Conservation (phyloP, 169 alveolate genomes). For the Besnoitia besnoiti region DNA sequence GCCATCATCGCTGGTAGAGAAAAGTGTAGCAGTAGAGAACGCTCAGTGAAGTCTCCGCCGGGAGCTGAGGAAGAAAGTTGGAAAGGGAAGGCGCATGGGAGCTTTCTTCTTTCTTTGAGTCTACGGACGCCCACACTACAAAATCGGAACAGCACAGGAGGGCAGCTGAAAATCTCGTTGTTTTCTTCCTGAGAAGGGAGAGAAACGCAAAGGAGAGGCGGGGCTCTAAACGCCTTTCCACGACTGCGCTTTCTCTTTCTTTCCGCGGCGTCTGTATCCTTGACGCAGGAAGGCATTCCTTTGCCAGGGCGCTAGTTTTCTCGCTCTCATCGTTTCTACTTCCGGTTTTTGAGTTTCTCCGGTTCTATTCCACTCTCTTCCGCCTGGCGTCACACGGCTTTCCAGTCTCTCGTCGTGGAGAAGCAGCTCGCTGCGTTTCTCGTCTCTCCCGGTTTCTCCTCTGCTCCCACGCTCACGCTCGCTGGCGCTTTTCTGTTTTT, state of each 20-base stretch:
- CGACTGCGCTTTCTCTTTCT: background rate
- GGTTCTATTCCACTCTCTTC: background rate
- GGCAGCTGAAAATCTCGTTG: background rate
- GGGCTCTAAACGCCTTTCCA: too few relatives aligned
- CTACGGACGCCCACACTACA: background rate
- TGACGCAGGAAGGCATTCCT: too few relatives aligned
- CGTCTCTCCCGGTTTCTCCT: background rate
- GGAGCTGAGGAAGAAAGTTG: background rate
- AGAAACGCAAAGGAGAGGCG: background rate
- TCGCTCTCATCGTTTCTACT: background rate
- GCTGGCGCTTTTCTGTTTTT: too few relatives aligned
- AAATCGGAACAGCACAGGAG: too few relatives aligned
- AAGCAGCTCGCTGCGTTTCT: background rate
- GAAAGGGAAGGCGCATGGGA: background rate
- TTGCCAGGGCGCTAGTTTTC: too few relatives aligned
- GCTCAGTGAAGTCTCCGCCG: too few relatives aligned
- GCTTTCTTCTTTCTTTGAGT: background rate
- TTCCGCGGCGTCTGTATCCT: background rate
- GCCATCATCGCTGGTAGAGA: too few relatives aligned
- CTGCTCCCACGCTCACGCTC: too few relatives aligned
- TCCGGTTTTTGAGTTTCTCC: background rate
- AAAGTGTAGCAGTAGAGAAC: too few relatives aligned
- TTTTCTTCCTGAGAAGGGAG: background rate
- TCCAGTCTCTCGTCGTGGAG: background rate
- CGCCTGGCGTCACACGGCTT: background rate